These are phyloP conservation scores for Coemansia sp. DNA, from an alignment of 192 early-diverging fungal genomes.

Conservation along the genomic window DNA sequence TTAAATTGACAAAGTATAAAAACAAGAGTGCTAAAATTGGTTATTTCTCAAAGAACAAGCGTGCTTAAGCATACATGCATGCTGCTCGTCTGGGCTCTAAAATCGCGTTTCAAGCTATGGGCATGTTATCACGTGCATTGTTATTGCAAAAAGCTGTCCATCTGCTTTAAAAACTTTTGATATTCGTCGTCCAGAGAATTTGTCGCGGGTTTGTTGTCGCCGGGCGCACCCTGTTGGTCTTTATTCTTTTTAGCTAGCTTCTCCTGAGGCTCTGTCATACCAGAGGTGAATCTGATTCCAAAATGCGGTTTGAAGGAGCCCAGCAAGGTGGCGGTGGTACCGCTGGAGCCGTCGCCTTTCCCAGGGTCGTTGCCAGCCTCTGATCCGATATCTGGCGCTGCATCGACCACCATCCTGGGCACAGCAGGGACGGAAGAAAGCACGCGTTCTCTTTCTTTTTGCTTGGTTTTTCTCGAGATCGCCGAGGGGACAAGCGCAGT, in stretches of 20 bases:
- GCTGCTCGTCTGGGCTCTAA: not conserved
- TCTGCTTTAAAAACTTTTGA: slow-evolving; percentile 63
- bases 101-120: not conserved
- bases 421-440: slow-evolving; percentile 50
- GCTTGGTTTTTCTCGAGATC: slow-evolving; percentile 56
- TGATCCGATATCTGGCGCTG: slow-evolving; percentile 68
- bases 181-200: slow-evolving; percentile 61
- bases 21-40: not conserved
- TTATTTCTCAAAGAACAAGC: not conserved
- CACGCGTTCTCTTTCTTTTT: slow-evolving; percentile 41
- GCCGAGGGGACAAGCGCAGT: slow-evolving; percentile 68
- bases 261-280: not conserved
- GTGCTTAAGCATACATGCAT: not conserved
- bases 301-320: slow-evolving; percentile 9
- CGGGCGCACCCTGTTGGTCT: not conserved
- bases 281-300: slow-evolving; percentile 13
- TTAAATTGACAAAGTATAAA: not conserved
- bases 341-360: not conserved
- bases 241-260: slow-evolving; percentile 1
- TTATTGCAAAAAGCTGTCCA: slow-evolving; percentile 43
- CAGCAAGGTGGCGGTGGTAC: slow-evolving; percentile 10
- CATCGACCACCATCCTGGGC: slow-evolving; percentile 63
- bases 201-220: slow-evolving; percentile 18
- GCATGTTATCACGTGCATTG: slow-evolving; percentile 1
- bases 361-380: slow-evolving; percentile 8